Evolutionary conservation across 805 yeast genomes (phyloP).

Genomic region (Candida ascalaphidarum): DNA sequence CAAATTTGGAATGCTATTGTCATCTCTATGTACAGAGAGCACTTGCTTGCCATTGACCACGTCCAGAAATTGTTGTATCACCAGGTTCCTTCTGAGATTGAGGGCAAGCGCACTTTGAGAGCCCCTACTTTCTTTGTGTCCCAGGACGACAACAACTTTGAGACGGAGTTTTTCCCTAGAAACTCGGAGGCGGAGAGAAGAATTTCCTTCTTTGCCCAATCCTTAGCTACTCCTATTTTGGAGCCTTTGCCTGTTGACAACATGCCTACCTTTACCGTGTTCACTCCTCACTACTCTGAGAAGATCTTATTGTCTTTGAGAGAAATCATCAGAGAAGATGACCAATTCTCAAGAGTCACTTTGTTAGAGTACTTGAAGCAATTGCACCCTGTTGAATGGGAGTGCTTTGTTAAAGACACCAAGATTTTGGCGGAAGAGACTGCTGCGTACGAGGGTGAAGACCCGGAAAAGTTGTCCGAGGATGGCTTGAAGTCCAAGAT

Average conservation of each 20-base stretch:
- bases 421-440: conserved; percentile 92
- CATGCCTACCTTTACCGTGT: conserved; percentile 98
- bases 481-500: conserved; percentile 72
- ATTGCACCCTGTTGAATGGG: conserved; percentile 96
- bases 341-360: conserved; percentile 91
- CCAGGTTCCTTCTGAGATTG: conserved; percentile 97
- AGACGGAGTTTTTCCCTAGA: conserved; percentile 94
- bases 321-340: conserved; percentile 96
- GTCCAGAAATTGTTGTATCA: conserved; percentile 96
- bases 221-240: conserved; percentile 96
- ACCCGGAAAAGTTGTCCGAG: conserved; percentile 36
- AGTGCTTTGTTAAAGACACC: conserved; percentile 92
- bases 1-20: conserved; percentile 99
- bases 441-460: conserved; percentile 61
- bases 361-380: conserved; percentile 90
- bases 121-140: conserved; percentile 98
- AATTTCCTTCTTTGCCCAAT: conserved; percentile 98
- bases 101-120: conserved; percentile 96
- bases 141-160: conserved; percentile 92
- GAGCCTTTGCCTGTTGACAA: conserved; percentile 99
- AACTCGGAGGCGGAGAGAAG: conserved; percentile 99
- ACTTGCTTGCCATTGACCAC: conserved; percentile 93
- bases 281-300: conserved; percentile 94
- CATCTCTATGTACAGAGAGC: conserved; percentile 99
- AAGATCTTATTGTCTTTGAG: conserved; percentile 88